phyloP scores from a whole-genome alignment of 225 moss, liverwort and hornwort species.

The Climacium dendroides region DNA sequence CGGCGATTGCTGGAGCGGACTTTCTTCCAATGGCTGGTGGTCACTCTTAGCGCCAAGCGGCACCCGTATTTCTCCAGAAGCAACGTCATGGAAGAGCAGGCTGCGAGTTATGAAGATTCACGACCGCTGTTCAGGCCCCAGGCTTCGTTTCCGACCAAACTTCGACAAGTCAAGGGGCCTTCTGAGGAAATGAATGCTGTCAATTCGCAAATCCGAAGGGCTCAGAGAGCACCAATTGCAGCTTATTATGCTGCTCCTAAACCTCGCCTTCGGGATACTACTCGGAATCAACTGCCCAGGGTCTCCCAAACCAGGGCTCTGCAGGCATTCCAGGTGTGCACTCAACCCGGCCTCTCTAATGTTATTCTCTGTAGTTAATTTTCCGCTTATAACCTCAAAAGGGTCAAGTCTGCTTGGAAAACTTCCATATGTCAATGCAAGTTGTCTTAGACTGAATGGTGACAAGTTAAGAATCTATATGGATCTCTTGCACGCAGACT shows the following conservation, averaged over 20 bases:
- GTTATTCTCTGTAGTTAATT: background rate
- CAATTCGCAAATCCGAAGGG: background rate
- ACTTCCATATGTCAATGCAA: background rate
- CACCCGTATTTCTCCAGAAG: background rate
- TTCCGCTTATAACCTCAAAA: background rate
- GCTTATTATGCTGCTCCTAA: background rate
- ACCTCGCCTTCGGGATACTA: background rate
- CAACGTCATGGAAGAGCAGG: background rate
- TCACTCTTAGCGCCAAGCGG: constrained; percentile 37
- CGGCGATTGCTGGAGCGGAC: constrained; percentile 52
- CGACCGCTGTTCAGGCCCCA: background rate
- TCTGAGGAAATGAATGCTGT: background rate
- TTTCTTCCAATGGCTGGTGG: constrained; percentile 75
- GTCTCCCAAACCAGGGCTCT: constrained; percentile 8
- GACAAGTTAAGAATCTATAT: background rate
- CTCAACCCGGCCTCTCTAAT: background rate
- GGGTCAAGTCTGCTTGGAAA: background rate
- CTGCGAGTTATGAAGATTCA: background rate
- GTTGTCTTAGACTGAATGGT: background rate
- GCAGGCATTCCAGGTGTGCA: constrained; percentile 30
- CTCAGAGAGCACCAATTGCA: background rate
- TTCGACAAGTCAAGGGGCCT: background rate
- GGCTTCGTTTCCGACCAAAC: background rate
- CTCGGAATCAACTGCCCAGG: background rate
- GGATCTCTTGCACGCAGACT: background rate